A percentile compares a stretch with the other conserved stretches of the same genome.
phyloP scores from a whole-genome alignment of 176 grass and related monocot species.

The Musa itinerans region DNA sequence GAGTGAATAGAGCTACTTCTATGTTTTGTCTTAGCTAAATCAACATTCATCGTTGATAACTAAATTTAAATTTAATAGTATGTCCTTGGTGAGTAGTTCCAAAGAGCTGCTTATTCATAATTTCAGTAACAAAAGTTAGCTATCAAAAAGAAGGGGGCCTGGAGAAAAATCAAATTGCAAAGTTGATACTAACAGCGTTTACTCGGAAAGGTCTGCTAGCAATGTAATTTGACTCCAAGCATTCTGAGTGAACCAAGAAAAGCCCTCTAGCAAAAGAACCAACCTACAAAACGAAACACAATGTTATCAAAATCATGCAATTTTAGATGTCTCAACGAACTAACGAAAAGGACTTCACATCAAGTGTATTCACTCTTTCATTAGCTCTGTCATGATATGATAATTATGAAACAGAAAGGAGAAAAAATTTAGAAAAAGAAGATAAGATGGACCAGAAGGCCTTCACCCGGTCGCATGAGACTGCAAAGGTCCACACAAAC shows the following conservation, averaged over 20 bases:
- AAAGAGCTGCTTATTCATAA: no score
- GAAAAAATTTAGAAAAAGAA: neutral
- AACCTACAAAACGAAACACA: slow-evolving; percentile 39
- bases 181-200: slow-evolving; percentile 53
- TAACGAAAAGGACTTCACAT: neutral
- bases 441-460: slow-evolving; percentile 76
- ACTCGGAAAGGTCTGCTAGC: slow-evolving; percentile 92
- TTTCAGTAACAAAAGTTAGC: no score
- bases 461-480: slow-evolving; percentile 85
- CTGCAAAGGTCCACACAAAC: slow-evolving; percentile 97
- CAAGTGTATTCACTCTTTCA: neutral
- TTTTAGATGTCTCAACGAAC: neutral
- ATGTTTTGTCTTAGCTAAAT: no score
- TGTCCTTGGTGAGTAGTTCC: no score
- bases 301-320: neutral
- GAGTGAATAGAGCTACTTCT: no score
- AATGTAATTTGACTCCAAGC: slow-evolving; percentile 90
- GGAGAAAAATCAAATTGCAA: neutral
- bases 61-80: no score
- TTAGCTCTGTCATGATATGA: neutral
- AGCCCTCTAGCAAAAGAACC: slow-evolving; percentile 66
- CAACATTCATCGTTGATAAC: no score
- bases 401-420: neutral
- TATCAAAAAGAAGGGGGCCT: no score
- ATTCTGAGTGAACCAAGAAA: slow-evolving; percentile 97